Base-by-base conservation (phyloP, 2,329 filamentous ascomycete species). In the Curvularia spicifera region DNA sequence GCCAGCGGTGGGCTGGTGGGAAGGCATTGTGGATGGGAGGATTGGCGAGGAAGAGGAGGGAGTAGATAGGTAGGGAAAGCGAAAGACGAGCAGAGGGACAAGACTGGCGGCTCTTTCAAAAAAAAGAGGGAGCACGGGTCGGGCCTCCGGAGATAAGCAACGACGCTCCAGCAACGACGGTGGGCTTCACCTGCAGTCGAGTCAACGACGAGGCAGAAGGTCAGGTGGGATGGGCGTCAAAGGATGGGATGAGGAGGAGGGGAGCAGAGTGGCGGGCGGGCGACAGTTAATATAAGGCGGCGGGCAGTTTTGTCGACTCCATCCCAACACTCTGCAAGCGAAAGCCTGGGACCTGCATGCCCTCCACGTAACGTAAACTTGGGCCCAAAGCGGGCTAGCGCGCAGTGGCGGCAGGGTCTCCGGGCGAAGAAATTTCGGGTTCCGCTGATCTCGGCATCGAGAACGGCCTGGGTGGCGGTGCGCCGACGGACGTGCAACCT, bases 1-100 rank as follows among this genome's bases (percentile, higher is more conserved):
- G 75, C 79, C 79, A 51, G 79, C 78, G 58, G 76, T 77, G 58
- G 81, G 78, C 69, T 84, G 83, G 70, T 80, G 79, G 44, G 82
- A 84, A 70, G 82, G 81, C 83, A 84, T 85, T 64, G 33, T 68
- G 56, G 24, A 42, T 33, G 48, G 9, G 35, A 56, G 44, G 20
- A 6, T 31, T 4, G 53, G 51, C 26, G 56, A 37, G 26, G 53
- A 48, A 28, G 56, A 40, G 22, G 44, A 40, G 35, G 33, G 15
- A 26, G 28, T 31, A 43, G 31, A 31, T 15, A 15, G 12, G 43
- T 57, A 51, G 64, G 52, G 57, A 57, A 61, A 70, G 63, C 44
- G 61, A 59, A 57, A 53, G 56, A 57, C 46, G 55, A 35, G 48
- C 29, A n/a, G 15, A 52, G 58, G 26, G 28, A 10, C 2, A 18